Percentiles rank a stretch among this genome's conserved stretches.
phyloP scores from a whole-genome alignment of 1,284 basidiomycete species.

The Paramarasmius palmivorus region DNA sequence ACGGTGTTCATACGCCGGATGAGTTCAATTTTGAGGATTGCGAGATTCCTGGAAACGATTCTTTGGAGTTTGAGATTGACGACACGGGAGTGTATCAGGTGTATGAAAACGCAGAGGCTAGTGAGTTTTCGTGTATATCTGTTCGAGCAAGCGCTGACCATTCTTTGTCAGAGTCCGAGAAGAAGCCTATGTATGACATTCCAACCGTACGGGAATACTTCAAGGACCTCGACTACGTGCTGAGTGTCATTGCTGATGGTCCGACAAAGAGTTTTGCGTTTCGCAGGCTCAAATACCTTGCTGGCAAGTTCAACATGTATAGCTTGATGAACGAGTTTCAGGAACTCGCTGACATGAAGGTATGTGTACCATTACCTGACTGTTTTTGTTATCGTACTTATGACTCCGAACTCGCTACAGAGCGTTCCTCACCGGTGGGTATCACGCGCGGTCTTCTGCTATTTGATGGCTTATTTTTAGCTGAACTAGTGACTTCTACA shows the following conservation, averaged over 20 bases:
- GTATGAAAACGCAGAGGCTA: slow-evolving; percentile 43
- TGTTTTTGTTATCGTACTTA: no score
- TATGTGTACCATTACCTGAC: no score
- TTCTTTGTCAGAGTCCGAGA: slow-evolving; percentile 27
- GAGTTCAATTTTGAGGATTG: slow-evolving; percentile 72
- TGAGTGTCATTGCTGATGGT: slow-evolving; percentile 87
- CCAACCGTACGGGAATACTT: slow-evolving; percentile 95
- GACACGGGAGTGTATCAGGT: slow-evolving; percentile 88
- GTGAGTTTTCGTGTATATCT: slow-evolving; percentile 8
- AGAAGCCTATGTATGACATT: slow-evolving; percentile 73
- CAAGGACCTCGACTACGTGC: slow-evolving; percentile 90
- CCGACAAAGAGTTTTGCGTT: slow-evolving; percentile 97
- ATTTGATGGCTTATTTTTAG: slow-evolving; percentile 7
- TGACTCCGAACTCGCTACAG: no score
- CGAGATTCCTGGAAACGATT: slow-evolving; percentile 65
- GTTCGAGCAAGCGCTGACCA: background rate
- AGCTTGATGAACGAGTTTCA: slow-evolving; percentile 91
- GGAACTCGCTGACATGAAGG: slow-evolving; percentile 97
- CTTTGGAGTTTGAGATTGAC: slow-evolving; percentile 75
- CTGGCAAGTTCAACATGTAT: slow-evolving; percentile 97
- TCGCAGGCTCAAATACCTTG: slow-evolving; percentile 88
- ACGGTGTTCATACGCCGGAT: slow-evolving; percentile 36
- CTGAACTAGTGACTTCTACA: slow-evolving; percentile 99
- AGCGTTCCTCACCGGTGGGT: slow-evolving; percentile 71
- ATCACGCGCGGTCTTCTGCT: background rate